phyloP scores from a whole-genome alignment of 148 eudicot genomes.

The Talinum fruticosum region DNA sequence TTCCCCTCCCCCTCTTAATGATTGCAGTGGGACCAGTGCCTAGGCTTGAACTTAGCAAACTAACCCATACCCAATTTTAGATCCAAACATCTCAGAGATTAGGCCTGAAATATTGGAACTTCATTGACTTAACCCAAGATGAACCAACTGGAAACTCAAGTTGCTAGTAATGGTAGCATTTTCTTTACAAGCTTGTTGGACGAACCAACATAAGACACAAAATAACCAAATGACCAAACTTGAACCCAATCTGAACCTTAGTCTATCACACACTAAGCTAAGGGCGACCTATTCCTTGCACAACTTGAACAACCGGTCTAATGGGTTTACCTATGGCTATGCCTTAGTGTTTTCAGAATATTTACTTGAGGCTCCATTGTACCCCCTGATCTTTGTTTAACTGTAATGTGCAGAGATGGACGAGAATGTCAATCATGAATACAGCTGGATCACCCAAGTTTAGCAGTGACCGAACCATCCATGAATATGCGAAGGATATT shows the following conservation, averaged over 20 bases:
- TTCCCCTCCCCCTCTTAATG: too few relatives aligned
- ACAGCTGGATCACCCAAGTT: constrained; percentile 23
- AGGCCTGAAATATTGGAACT: not conserved
- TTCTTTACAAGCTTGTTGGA: not conserved
- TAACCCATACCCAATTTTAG: not conserved
- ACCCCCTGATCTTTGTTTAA: not conserved
- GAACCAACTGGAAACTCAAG: not conserved
- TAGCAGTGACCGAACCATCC: constrained; percentile 32
- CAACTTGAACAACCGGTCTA: not conserved
- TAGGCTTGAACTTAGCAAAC: not conserved
- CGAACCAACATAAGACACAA: not conserved
- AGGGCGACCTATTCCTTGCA: not conserved
- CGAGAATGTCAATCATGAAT: constrained; percentile 23
- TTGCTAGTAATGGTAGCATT: not conserved
- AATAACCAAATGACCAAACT: not conserved
- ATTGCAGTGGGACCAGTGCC: not conserved
- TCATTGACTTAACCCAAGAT: not conserved
- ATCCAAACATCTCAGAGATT: not conserved
- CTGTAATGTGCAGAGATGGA: constrained; percentile 18
- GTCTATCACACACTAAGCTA: not conserved
- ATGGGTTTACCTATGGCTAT: not conserved
- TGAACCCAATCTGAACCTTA: not conserved
- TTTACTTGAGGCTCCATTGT: not conserved
- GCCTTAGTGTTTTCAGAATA: not conserved
- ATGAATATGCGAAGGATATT: constrained; percentile 28